Percentiles rank a stretch among this genome's conserved stretches.
Conservation (phyloP, 2,329 filamentous ascomycete species). For the Colletotrichum costaricense region DNA sequence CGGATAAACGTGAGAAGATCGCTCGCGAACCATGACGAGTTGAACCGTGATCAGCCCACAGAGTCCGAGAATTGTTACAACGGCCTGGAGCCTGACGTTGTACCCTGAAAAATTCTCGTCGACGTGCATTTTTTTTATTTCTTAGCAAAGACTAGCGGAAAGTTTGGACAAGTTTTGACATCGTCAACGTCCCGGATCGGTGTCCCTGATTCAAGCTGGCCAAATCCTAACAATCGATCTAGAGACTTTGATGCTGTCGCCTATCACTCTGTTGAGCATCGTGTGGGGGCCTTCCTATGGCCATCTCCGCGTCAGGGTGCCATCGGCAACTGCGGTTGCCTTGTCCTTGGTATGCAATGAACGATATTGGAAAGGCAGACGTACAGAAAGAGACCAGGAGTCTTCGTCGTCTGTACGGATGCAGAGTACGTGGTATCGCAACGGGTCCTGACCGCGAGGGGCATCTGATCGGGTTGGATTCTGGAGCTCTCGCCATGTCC, state of each 20-base stretch:
- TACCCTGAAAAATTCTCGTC: not conserved
- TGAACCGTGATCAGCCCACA: slow-evolving; percentile 15
- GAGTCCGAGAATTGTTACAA: not conserved
- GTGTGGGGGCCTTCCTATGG: not conserved
- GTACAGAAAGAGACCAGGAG: not conserved
- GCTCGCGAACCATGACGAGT: not conserved
- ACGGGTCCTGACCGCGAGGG: slow-evolving; percentile 18
- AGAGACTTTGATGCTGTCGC: not conserved
- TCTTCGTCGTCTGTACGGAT: not conserved
- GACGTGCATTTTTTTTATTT: not conserved
- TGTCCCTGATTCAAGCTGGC: slow-evolving; percentile 17
- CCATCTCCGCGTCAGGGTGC: not conserved
- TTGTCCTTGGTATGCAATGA: not conserved
- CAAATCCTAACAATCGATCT: not conserved
- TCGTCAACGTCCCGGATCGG: not conserved
- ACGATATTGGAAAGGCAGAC: not conserved
- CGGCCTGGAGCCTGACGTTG: not conserved
- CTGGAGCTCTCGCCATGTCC: slow-evolving; percentile 21
- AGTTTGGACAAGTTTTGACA: not conserved
- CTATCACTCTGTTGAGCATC: not conserved
- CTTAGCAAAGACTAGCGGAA: not conserved
- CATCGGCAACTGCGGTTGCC: slow-evolving; percentile 26
- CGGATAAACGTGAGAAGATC: slow-evolving; percentile 9
- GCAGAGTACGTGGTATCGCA: slow-evolving; percentile 5
- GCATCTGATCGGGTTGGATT: slow-evolving; percentile 26